Evolutionary conservation across 352 stramenopile species (phyloP).

Genomic region (Globisporangium irregulare): DNA sequence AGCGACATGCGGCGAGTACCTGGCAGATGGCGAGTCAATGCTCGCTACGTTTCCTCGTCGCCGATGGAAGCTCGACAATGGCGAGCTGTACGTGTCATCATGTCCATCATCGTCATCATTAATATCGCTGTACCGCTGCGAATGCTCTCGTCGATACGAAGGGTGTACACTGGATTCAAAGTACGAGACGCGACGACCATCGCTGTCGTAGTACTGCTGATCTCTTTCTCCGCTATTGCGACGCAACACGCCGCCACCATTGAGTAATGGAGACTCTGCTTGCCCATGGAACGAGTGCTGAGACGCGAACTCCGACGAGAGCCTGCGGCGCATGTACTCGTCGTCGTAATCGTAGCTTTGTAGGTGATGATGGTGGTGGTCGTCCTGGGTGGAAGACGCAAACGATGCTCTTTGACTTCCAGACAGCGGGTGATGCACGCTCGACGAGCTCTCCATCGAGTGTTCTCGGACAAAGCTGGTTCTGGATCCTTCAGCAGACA

Average conservation of each 20-base stretch:
- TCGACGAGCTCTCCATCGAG: slow-evolving; percentile 9
- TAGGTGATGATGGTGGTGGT: not conserved
- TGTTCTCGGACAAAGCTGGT: slow-evolving; percentile 9
- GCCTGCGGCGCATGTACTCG: not conserved
- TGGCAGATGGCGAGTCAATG: not conserved
- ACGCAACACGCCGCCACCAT: not conserved
- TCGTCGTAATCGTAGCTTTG: slow-evolving; percentile 7
- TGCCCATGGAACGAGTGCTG: slow-evolving; percentile 4
- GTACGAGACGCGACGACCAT: not conserved
- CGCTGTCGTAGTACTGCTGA: slow-evolving; percentile 6
- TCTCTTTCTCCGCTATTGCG: slow-evolving; percentile 1
- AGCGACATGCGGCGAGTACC: slow-evolving; percentile 1
- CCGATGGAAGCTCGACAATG: slow-evolving; percentile 4
- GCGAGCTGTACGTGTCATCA: not conserved
- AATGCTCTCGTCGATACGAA: slow-evolving; percentile 2
- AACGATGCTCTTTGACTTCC: slow-evolving; percentile 8
- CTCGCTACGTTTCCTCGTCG: not conserved
- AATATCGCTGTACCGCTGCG: slow-evolving; percentile 7
- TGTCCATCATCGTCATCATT: not conserved
- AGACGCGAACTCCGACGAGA: slow-evolving; percentile 9
- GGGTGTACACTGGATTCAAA: not conserved
- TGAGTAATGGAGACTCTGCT: not conserved
- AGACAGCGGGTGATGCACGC: not conserved
- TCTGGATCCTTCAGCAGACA: slow-evolving; percentile 5
- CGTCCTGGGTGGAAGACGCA: slow-evolving; percentile 12